These are phyloP conservation scores for Solanum virginianum DNA, from an alignment of 257 asterid species.

Conservation along the genomic window DNA sequence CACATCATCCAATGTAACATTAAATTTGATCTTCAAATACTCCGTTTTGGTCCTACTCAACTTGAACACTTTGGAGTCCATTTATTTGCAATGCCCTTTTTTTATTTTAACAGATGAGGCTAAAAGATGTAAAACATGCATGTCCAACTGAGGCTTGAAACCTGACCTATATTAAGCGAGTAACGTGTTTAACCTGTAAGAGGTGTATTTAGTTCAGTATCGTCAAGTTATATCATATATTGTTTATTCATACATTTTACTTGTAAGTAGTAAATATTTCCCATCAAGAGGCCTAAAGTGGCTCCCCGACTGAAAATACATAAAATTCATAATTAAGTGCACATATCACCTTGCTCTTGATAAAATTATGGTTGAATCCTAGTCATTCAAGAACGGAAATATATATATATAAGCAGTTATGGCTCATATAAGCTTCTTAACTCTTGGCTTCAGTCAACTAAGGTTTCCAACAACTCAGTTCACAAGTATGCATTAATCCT, in stretches of 20 bases:
- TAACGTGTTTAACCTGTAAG: background rate
- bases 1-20: too few species aligned
- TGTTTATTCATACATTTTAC: background rate
- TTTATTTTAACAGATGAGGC: background rate
- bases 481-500: background rate
- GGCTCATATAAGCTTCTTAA: background rate
- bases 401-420: background rate
- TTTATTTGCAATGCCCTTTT: background rate
- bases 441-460: background rate
- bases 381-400: background rate
- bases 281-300: background rate
- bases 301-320: background rate
- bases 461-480: background rate
- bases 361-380: background rate
- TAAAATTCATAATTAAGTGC: background rate
- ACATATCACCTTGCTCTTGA: background rate
- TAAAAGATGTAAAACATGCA: background rate
- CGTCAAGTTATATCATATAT: background rate
- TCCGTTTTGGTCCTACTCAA: too few species aligned
- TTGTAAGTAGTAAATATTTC: background rate
- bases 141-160: background rate
- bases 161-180: background rate
- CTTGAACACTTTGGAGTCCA: too few species aligned
- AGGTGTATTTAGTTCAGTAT: background rate
- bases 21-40: too few species aligned